Conservation (phyloP, 805 yeast species). For the Maudiozyma pseudohumilis region DNA sequence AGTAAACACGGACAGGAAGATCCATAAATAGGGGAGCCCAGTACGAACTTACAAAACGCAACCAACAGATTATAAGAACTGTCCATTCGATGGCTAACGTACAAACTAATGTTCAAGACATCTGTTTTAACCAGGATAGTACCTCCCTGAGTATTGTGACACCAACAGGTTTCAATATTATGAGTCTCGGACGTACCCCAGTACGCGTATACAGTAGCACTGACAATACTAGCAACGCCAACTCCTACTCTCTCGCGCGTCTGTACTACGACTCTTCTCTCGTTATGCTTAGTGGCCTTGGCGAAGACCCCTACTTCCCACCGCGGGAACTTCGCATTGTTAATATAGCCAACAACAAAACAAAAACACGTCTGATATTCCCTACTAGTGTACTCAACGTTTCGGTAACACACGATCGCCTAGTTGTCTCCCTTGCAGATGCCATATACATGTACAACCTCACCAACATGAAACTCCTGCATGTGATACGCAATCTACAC, state of each 20-base stretch:
- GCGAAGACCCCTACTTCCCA: constrained; percentile 53
- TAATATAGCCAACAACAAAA: constrained; percentile 54
- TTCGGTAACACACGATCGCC: constrained; percentile 52
- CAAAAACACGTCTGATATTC: constrained; percentile 61
- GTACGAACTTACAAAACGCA: no score
- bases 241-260: constrained; percentile 56
- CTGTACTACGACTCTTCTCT: constrained; percentile 65
- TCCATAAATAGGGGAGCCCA: no score
- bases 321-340: constrained; percentile 76
- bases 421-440: constrained; percentile 51
- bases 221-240: no score
- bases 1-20: no score
- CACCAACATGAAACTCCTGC: constrained; percentile 53
- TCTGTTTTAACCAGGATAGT: constrained; percentile 66
- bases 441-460: constrained; percentile 66
- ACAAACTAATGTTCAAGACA: constrained; percentile 29
- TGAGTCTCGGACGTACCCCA: constrained; percentile 57
- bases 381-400: constrained; percentile 52
- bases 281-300: constrained; percentile 58
- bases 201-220: no score
- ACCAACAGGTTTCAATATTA: constrained; percentile 51
- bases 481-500: constrained; percentile 12
- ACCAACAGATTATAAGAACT: no score
- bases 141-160: constrained; percentile 62
- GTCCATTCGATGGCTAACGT: not conserved